Evolutionary conservation across 768 basidiomycete species (phyloP).

Genomic region (Pisolithus tinctorius): DNA sequence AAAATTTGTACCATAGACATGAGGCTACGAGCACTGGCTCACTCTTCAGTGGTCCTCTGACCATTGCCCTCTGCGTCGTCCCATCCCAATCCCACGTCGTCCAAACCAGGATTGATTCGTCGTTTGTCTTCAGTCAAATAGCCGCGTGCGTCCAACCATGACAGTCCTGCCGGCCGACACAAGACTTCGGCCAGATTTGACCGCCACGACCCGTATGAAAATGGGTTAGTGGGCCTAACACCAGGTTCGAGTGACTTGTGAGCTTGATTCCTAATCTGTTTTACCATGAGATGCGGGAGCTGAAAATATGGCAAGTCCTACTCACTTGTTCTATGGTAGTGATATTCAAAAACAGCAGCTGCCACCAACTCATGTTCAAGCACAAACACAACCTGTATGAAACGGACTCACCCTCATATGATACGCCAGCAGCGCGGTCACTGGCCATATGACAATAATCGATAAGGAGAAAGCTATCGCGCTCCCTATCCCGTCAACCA

Average conservation of each 20-base stretch:
- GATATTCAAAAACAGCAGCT: conserved; percentile 79
- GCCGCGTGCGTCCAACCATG: conserved; percentile 66
- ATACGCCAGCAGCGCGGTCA: conserved; percentile 71
- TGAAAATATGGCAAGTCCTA: conserved; percentile 3
- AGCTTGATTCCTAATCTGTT: conserved; percentile 79
- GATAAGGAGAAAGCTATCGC: conserved; percentile 74
- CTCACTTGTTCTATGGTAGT: conserved; percentile 95
- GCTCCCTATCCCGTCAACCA: conserved; percentile 58
- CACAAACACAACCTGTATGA: neutral
- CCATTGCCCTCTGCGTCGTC: conserved; percentile 15
- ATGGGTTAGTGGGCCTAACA: conserved; percentile 74
- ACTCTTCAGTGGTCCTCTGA: conserved; percentile 10
- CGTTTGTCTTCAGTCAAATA: conserved; percentile 67
- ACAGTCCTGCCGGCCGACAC: conserved; percentile 73
- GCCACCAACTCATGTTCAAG: conserved; percentile 2
- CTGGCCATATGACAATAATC: conserved; percentile 74
- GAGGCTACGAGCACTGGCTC: neutral
- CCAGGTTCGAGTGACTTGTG: conserved; percentile 63
- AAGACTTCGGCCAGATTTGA: conserved; percentile 70
- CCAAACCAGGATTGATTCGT: conserved; percentile 63
- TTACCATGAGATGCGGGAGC: conserved; percentile 5
- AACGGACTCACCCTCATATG: conserved; percentile 69
- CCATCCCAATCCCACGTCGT: conserved; percentile 21
- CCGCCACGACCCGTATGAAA: conserved; percentile 72
- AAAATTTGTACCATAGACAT: no score